Conservation (phyloP, 2,329 filamentous ascomycete genomes). For the Cladophialophora chaetospira region DNA sequence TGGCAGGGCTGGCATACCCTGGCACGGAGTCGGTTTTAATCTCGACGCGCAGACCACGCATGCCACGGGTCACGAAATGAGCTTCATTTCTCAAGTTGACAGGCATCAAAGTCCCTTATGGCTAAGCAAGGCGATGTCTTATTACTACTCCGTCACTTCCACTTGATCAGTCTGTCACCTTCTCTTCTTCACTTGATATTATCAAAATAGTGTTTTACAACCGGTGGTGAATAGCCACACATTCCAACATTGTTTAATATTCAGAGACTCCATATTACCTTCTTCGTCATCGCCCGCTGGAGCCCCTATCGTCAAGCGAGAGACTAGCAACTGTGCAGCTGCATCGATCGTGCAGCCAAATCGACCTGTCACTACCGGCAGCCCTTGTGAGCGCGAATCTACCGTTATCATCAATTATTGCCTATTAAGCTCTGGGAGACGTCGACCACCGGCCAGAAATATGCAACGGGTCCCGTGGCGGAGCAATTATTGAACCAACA, state of each 20-base stretch:
- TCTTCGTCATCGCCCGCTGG: not conserved
- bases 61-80: constrained; percentile 6
- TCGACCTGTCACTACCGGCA: not conserved
- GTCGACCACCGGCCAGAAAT: constrained; percentile 1
- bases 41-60: constrained; percentile 12
- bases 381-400: not conserved
- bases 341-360: not conserved
- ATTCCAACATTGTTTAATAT: not conserved
- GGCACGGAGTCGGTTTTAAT: constrained; percentile 18
- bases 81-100: constrained; percentile 18
- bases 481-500: constrained; percentile 3
- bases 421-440: not conserved
- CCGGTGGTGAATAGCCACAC: too few species aligned
- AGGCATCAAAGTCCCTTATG: constrained; percentile 12
- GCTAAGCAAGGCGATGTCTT: not conserved
- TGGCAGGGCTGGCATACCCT: constrained; percentile 5
- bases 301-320: constrained; percentile 7
- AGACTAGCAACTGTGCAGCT: not conserved
- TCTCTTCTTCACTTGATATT: not conserved
- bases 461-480: constrained; percentile 7
- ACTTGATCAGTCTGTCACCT: not conserved
- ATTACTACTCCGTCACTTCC: not conserved
- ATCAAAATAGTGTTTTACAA: not conserved
- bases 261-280: not conserved
- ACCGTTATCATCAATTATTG: too few species aligned